Evolutionary conservation across 495 filamentous ascomycete genomes (phyloP).

Genomic region (Aeminium ludgeri): DNA sequence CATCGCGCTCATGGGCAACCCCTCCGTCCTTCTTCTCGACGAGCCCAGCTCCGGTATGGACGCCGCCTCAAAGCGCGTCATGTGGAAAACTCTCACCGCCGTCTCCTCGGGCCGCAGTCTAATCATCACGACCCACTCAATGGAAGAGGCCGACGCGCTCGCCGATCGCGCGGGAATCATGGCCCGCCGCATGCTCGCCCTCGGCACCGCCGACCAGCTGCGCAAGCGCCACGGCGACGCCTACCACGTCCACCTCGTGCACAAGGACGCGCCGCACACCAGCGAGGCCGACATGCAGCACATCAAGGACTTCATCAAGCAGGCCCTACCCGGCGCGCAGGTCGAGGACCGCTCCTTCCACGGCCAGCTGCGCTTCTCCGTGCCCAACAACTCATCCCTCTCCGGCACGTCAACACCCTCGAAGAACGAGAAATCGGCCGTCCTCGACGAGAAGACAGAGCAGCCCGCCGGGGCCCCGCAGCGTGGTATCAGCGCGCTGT

Average conservation of each 20-base stretch:
- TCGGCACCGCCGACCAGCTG: conserved; percentile 45
- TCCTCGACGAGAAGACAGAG: conserved; percentile 5
- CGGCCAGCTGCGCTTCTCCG: conserved; percentile 63
- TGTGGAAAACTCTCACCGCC: conserved; percentile 52
- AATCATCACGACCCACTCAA: conserved; percentile 45
- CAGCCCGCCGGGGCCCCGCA: not conserved
- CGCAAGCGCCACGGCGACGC: conserved; percentile 42
- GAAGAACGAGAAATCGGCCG: conserved; percentile 1
- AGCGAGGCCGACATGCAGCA: conserved; percentile 43
- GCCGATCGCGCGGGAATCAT: conserved; percentile 55
- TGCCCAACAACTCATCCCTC: conserved; percentile 30
- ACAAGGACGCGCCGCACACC: conserved; percentile 52
- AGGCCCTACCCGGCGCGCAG: conserved; percentile 38
- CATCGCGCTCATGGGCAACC: conserved; percentile 65
- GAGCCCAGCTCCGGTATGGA: conserved; percentile 56
- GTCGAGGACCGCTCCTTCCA: conserved; percentile 62
- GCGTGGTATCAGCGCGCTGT: conserved; percentile 42
- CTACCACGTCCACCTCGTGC: conserved; percentile 57
- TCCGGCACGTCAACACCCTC: conserved; percentile 1
- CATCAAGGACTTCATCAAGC: conserved; percentile 44
- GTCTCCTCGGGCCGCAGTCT: conserved; percentile 43
- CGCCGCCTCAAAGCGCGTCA: conserved; percentile 53
- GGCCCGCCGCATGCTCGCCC: conserved; percentile 51
- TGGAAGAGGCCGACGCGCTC: conserved; percentile 67
- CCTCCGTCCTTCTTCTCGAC: conserved; percentile 54